Evolutionary conservation across 2,329 filamentous ascomycete genomes (phyloP), one percentile per base, ranked within the genome.

Genomic region (Stenocarpella maydis): DNA sequence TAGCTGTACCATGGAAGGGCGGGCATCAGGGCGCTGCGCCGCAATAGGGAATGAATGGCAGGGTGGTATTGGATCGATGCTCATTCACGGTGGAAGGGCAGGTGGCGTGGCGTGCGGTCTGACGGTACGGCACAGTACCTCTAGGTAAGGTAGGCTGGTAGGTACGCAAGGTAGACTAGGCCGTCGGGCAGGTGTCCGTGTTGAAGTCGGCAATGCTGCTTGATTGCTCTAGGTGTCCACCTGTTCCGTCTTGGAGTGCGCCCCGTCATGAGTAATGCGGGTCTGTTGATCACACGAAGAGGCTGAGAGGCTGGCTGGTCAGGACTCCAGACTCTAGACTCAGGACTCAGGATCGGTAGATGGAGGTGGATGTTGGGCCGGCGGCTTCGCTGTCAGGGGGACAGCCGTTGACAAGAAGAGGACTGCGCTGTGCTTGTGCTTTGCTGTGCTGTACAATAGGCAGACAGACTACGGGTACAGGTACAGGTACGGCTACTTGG

Each of bases 1-100:
- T 63, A 69, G 67, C 61, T 55, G 55, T 49, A 71, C 69, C 69
- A 71, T 71, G 52, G 58, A 47, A 52, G 66, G 67, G 65, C 47
- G 69, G 61, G 61, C 67, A 67, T 71, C 41, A 71, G 69, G 67
- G 65, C 64, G 50, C 67, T 24, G 53, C 54, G 54, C 43, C 43
- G 49, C 54, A n/a, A 68, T 54, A 55, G 43, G 45, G 50, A 49
- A 61, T 49, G 50, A 49, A 61, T 49, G 69, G 58, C 50, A 60
- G 45, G 67, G 55, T 69, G 19, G 61, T 41, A 58, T 67, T 52
- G 39, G 58, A 60, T 60, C 37, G 67, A 67, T 65, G 67, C 39
- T 53, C 58, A 41, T 53, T 55, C 45, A 69, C 39, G 50, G 31
- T 37, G 61, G 60, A 55, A 71, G 61, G 67, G 69, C 61, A 71